phyloP scores from a whole-genome alignment of 306 rosid genomes.

The Erythrophleum fordii region DNA sequence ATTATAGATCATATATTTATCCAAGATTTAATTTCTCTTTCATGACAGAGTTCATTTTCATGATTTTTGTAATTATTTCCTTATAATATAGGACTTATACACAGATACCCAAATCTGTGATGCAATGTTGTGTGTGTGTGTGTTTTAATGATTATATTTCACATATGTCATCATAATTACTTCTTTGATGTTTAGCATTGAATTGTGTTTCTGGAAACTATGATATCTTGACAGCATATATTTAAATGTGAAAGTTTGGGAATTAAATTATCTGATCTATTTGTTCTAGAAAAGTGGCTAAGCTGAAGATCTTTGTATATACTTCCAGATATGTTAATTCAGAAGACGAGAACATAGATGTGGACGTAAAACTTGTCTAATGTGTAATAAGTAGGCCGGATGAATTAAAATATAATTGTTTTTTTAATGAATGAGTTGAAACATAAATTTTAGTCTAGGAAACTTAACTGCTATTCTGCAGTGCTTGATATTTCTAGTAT shows the following conservation, averaged over 20 bases:
- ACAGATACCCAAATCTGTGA: neutral
- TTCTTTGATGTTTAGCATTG: neutral
- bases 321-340: neutral
- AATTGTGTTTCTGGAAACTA: neutral
- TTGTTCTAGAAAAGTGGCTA: neutral
- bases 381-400: neutral
- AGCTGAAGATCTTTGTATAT: neutral
- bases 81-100: constrained; percentile 13
- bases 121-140: neutral
- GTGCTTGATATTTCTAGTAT: too few relatives aligned
- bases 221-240: neutral
- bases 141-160: neutral
- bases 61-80: neutral
- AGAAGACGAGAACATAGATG: neutral
- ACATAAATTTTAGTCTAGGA: neutral
- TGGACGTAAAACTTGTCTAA: neutral
- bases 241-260: neutral
- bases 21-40: constrained; percentile 20
- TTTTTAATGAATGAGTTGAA: neutral
- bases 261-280: too few relatives aligned
- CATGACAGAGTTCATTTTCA: neutral
- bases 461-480: too few relatives aligned
- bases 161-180: neutral
- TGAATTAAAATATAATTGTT: too few relatives aligned
- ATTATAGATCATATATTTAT: constrained; percentile 23